Percentiles rank a stretch among this genome's conserved stretches.
Conservation (phyloP, 345 rosid species). For the Eucalyptus caleyi region DNA sequence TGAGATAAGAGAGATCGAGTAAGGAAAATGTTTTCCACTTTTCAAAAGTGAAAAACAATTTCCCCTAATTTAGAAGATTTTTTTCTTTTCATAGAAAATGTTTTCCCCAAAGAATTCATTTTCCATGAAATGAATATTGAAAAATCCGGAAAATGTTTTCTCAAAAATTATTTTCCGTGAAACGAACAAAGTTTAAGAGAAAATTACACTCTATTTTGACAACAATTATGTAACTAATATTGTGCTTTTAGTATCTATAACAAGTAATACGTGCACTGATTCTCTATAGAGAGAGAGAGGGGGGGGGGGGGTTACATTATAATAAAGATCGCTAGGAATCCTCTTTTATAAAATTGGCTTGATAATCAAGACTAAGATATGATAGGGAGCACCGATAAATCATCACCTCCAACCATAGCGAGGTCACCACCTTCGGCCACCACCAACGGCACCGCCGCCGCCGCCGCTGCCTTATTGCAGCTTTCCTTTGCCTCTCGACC, state of each 20-base stretch:
- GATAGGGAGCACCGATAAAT: neutral
- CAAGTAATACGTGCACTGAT: neutral
- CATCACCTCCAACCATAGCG: neutral
- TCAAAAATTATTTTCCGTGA: fast-evolving
- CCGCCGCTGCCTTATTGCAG: neutral
- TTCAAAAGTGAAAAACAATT: too few species aligned
- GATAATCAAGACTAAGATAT: neutral
- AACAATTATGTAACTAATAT: neutral
- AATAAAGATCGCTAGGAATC: neutral
- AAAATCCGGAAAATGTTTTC: fast-evolving
- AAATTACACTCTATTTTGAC: neutral
- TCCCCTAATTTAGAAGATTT: too few species aligned
- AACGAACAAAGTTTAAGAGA: fast-evolving
- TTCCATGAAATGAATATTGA: fast-evolving
- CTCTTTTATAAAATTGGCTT: neutral
- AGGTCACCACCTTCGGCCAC: neutral
- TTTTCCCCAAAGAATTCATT: too few species aligned
- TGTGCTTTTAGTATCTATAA: neutral
- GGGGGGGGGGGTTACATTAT: neutral
- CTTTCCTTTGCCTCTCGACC: neutral
- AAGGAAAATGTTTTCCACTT: too few species aligned
- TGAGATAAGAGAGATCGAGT: too few species aligned
- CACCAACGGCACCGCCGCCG: neutral
- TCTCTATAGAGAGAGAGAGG: neutral
- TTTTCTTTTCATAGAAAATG: too few species aligned